Base-by-base conservation (phyloP, 2,329 filamentous ascomycete genomes). In the Magnaporthales sp. region DNA sequence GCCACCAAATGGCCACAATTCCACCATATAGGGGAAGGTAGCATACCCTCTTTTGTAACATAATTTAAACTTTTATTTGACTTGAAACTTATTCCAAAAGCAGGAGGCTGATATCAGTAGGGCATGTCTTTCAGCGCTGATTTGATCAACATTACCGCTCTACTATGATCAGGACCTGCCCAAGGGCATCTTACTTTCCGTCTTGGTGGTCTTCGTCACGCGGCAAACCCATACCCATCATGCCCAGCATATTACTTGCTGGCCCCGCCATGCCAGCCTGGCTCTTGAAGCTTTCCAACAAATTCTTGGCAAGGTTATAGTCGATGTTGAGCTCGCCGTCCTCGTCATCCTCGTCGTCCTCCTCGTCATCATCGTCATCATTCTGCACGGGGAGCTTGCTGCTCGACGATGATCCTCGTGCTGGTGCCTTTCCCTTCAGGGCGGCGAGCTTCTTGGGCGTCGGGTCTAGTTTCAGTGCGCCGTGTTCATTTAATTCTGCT, bases 261-360 rank as follows among this genome's bases (percentile, higher is more conserved):
- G 95, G 95, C 0, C 95, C 95, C 32, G 92, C 83, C 81, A 90
- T 86, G 13, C 95, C 95, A 22, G 83, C 92, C 76, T 98, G 94
- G 19, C 91, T 89, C 74, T 96, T 96, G 78, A 99, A 93, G 72
- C 92, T 94, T 76, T 97, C 92, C 1, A 99, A 81, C 66, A 99
- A 81, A 73, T 98, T 98, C 76, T 91, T 92, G 22, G 91, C 93
- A 27, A 99, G 81, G 69, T 95, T 94, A 71, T 93, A 91, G 74
- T 98, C 91, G 30, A 95, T 86, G 69, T 93, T 83, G 4, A 95
- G 84, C 66, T 90, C 87, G 0, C 85, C 83, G 10, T 86, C 78
- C 2, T 77, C 82, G 2, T 83, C 81, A 8, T 80, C 76, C 64
- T 77, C 63, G 15, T 22, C n/a, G 10, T 46, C 64, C 11, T 66